Evolutionary conservation across 2,329 filamentous ascomycete genomes (phyloP).

Genomic region (Penicillium sp.): DNA sequence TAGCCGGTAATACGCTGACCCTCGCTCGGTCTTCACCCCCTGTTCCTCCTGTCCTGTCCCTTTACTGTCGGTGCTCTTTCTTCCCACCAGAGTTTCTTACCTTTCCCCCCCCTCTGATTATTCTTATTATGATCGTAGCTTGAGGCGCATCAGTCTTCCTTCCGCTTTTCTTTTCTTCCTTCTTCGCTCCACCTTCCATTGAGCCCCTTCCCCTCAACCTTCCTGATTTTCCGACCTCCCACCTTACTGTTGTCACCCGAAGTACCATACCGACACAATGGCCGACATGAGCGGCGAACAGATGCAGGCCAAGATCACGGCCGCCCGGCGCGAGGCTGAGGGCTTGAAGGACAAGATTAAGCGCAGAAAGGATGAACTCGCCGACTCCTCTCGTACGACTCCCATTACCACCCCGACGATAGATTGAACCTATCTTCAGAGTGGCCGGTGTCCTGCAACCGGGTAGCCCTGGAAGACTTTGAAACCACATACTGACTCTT

Average conservation of each 20-base stretch:
- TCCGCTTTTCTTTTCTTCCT: conserved; percentile 16
- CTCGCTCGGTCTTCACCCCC: conserved; percentile 10
- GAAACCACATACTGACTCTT: conserved; percentile 24
- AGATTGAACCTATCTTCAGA: background rate
- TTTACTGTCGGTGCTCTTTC: conserved; percentile 5
- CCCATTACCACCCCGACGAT: conserved; percentile 18
- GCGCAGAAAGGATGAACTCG: conserved; percentile 99
- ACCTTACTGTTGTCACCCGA: conserved; percentile 22
- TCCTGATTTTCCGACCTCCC: conserved; percentile 9
- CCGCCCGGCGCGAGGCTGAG: conserved; percentile 95
- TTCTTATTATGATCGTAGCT: conserved; percentile 26
- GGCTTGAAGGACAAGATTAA: conserved; percentile 98
- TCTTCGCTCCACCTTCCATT: conserved; percentile 21
- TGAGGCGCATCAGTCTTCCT: conserved; percentile 20
- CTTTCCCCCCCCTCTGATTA: conserved; percentile 7
- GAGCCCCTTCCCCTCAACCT: conserved; percentile 14
- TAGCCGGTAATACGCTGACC: conserved; percentile 13
- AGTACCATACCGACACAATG: conserved; percentile 39
- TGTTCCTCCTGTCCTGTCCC: conserved; percentile 7
- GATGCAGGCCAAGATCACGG: conserved; percentile 91
- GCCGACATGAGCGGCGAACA: conserved; percentile 54
- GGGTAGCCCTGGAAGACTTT: background rate
- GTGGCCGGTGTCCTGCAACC: background rate
- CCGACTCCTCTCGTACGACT: conserved; percentile 91
- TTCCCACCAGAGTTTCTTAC: conserved; percentile 8